A percentile compares a stretch with the other conserved stretches of the same genome.
Conservation (phyloP, 2,329 filamentous ascomycete species). For the Cylindrodendrum hubeiense region DNA sequence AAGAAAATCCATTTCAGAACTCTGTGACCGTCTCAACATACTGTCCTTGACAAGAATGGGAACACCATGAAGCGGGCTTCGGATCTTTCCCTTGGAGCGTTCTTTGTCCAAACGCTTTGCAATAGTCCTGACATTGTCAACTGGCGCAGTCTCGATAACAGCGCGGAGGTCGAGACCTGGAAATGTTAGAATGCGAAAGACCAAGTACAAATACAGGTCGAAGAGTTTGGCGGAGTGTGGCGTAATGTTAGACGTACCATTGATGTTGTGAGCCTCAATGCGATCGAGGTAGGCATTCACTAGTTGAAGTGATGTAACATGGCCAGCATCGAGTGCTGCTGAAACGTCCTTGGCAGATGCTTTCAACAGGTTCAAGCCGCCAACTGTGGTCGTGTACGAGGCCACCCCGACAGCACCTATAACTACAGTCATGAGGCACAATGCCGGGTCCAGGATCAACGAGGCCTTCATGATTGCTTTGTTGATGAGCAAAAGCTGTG, state of each 20-base stretch:
- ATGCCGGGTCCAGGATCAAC: background rate
- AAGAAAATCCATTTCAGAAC: background rate
- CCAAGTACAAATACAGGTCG: background rate
- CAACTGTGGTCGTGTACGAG: background rate
- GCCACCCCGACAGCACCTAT: background rate
- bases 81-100: conserved; percentile 29
- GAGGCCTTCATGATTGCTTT: background rate
- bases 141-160: background rate
- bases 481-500: too few relatives aligned
- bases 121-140: background rate
- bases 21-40: background rate
- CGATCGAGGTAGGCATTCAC: conserved; percentile 6
- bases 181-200: background rate
- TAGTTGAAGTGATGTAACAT: background rate
- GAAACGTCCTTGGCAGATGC: background rate
- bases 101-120: conserved; percentile 32
- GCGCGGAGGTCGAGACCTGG: background rate
- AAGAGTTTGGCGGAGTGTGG: background rate
- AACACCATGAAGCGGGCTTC: conserved; percentile 40
- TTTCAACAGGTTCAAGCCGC: background rate
- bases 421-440: background rate
- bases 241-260: background rate
- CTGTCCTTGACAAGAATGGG: conserved; percentile 42
- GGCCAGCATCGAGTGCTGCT: background rate
- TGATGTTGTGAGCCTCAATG: background rate